Percentiles rank a stretch among this genome's conserved stretches.
Evolutionary conservation across 192 early-diverging fungal genomes (phyloP).

Genomic region (Coemansia furcata): DNA sequence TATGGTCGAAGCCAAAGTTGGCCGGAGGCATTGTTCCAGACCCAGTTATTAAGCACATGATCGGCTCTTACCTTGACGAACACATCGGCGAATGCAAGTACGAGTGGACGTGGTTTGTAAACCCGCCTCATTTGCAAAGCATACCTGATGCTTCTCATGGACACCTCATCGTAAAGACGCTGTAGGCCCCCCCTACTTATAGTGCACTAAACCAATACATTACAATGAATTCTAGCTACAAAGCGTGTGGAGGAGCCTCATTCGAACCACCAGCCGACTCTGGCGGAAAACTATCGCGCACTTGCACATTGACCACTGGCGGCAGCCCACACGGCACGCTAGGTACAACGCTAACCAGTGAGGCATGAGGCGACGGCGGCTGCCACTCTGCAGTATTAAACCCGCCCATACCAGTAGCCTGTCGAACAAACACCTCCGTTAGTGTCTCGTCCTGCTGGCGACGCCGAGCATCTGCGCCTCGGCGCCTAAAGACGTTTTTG

Average conservation of each 20-base stretch:
- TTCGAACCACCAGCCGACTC: background rate
- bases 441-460: constrained; percentile 34
- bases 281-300: constrained; percentile 1
- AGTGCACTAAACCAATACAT: background rate
- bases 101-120: constrained; percentile 53
- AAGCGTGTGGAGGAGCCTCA: background rate
- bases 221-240: background rate
- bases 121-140: constrained; percentile 51
- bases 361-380: constrained; percentile 28
- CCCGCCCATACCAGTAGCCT: constrained; percentile 44
- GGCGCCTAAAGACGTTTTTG: constrained; percentile 8
- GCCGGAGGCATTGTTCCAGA: constrained; percentile 25
- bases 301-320: background rate
- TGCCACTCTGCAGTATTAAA: constrained; percentile 36
- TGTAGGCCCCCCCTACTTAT: background rate
- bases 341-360: background rate
- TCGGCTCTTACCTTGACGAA: constrained; percentile 22
- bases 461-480: constrained; percentile 10
- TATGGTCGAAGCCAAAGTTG: constrained; percentile 49
- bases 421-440: constrained; percentile 41
- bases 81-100: constrained; percentile 20
- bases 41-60: constrained; percentile 3
- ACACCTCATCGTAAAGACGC: constrained; percentile 30
- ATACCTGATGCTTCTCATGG: constrained; percentile 47
- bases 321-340: background rate